Base-by-base conservation (phyloP, 2,329 filamentous ascomycete species). In the Exophiala calicioides region DNA sequence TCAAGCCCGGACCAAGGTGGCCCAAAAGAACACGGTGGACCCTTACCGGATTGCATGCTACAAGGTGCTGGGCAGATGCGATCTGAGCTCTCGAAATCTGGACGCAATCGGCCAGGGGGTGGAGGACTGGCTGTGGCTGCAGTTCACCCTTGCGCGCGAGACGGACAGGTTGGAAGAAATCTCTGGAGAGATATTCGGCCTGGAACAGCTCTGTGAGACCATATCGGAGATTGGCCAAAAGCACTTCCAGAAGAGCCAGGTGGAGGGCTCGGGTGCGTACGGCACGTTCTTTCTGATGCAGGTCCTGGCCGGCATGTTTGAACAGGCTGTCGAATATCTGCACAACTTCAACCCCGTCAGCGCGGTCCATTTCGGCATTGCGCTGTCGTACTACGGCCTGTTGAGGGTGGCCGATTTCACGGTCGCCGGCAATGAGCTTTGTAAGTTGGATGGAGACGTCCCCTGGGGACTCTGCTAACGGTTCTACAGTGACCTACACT, bases 41-140 rank as follows among this genome's bases (percentile, higher is more conserved):
- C 93, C 93, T 19, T 98, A 94, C 72, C 84, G 90, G 43, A 90
- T 95, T 82, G 90, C 91, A 36, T 96, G 93, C 67, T 97, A 97
- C 77, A 97, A 98, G 76, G 84, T 98, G 52, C 86, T 98, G 59
- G 93, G 94, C 34, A 89, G 81, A 38, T 84, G 81, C 61, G 81
- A 85, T 54, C 69, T 84, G 48, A 72, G 68, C 36, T 73, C 75
- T 32, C 73, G 79, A 44, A 79, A 71, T 49, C 66, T 85, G 26
- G 79, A 82, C 33, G 69, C 71, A 3, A 73, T 84, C 50, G 77
- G 71, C 31, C 78, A 80, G 60, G 76, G 73, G 24, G 78, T 83
- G 59, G 80, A 84, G 58, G 81, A 85, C 57, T 85, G 80, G 80
- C 74, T 82, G 53, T 85, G 81, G 81, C 62, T 85, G 47, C 81